These are phyloP conservation scores for Ganoderma lingzhi DNA, from an alignment of 1,284 basidiomycete genomes.

Conservation along the genomic window DNA sequence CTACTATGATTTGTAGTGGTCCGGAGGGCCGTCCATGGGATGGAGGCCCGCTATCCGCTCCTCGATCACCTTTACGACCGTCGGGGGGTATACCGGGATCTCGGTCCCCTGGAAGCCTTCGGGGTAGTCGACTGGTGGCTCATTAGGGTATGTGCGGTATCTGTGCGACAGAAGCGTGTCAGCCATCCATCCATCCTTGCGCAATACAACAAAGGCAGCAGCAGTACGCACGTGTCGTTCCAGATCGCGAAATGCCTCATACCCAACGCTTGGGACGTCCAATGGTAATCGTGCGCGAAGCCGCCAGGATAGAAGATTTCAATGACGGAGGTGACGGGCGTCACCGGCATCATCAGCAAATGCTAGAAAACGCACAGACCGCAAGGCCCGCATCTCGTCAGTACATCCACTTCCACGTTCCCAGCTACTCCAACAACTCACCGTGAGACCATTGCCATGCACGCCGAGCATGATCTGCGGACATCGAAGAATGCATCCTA, in stretches of 20 bases:
- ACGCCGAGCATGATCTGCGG: conserved; percentile 77
- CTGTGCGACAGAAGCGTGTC: conserved; percentile 31
- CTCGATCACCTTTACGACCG: conserved; percentile 64
- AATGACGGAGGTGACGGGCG: conserved; percentile 72
- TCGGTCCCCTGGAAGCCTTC: conserved; percentile 77
- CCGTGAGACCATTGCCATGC: conserved; percentile 82
- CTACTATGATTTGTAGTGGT: background rate
- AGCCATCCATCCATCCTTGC: conserved; percentile 2
- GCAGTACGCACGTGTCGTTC: conserved; percentile 69
- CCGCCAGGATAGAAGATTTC: conserved; percentile 84
- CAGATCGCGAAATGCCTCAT: conserved; percentile 82
- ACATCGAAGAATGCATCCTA: conserved; percentile 6
- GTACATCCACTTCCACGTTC: conserved; percentile 2
- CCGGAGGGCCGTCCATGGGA: conserved; percentile 10
- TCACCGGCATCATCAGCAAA: conserved; percentile 79
- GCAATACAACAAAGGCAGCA: background rate
- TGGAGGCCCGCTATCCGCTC: conserved; percentile 55
- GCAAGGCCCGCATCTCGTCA: conserved; percentile 9
- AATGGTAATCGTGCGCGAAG: conserved; percentile 85
- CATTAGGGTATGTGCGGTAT: conserved; percentile 59
- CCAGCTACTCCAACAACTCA: conserved; percentile 25
- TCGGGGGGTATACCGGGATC: conserved; percentile 74
- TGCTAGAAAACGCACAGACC: conserved; percentile 44
- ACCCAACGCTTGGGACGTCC: conserved; percentile 74
- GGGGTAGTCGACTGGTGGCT: conserved; percentile 68